Evolutionary conservation across 2,329 filamentous ascomycete genomes (phyloP), one percentile per base, ranked within the genome.

Genomic region (Sphaerulina populicola): DNA sequence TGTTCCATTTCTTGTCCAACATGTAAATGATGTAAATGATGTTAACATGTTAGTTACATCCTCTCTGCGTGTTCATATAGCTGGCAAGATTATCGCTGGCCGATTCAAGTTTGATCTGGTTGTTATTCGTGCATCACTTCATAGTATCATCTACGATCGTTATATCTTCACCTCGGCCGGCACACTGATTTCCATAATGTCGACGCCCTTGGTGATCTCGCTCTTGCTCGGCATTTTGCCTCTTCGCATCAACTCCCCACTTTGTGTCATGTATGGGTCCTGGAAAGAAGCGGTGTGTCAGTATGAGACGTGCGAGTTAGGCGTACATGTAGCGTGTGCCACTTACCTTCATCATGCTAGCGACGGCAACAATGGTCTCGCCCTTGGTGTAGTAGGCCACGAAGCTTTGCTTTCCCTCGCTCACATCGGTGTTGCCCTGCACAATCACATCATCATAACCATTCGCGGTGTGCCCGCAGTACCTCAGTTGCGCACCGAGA

Each of bases 401-500:
- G 65, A 95, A 98, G 65, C 88, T 89, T 53, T 80, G 80, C 64
- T 90, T 74, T 45, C 66, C 66, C 51, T 68, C 65, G 51, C 73
- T 72, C 4, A 67, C 81, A 3, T 82, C 83, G 0, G 83, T 80
- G 60, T 86, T 79, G 10, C 91, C 91, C 45, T 86, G 79, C 9
- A 98, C 61, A 1, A 97, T 77, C 4, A 96, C 65, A 61, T 94
- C 89, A 65, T 98, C 93, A 73, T 81, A 97, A 0, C 91, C 91
- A 48, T 80, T 79, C 0, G 75, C 71, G 0, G 90, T 88, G 72
- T 91, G 93, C 10, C 93, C 93, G 65, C 89, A 95, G 75, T 98
- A 98, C 41, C 93, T 81, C 62, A 98, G 71, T 71, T 98, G 93
- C 5, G 82, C 79, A 4, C 90, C 88, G 4, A 98, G 73, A 0